Percentiles rank a stretch among this genome's conserved stretches.
These are phyloP conservation scores for Angomonas ambiguus DNA, from an alignment of 208 protist species.

Conservation along the genomic window DNA sequence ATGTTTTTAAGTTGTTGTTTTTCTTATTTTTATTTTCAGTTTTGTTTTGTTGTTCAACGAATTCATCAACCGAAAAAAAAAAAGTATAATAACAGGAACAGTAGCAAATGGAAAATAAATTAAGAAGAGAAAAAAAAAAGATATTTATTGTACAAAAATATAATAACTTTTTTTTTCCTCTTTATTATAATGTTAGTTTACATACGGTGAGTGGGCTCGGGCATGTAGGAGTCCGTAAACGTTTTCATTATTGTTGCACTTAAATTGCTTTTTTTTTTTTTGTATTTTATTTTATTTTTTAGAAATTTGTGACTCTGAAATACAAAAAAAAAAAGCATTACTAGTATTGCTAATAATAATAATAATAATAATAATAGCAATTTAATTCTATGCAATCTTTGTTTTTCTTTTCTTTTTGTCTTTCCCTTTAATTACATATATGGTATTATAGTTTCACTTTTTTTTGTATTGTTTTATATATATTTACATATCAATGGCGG, in stretches of 20 bases:
- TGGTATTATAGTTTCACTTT: too few species aligned
- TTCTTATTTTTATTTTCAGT: background rate
- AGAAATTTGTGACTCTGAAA: background rate
- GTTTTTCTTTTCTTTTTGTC: slow-evolving; percentile 21
- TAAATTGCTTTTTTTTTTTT: background rate
- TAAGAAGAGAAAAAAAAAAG: slow-evolving; percentile 12
- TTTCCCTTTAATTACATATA: too few species aligned
- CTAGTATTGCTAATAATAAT: background rate
- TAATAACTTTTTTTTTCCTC: background rate
- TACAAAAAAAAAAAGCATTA: background rate
- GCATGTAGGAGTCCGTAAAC: too few species aligned
- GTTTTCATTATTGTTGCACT: background rate
- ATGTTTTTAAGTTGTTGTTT: too few species aligned
- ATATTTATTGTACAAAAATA: background rate
- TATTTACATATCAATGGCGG: slow-evolving; percentile 1
- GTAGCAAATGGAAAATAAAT: too few species aligned
- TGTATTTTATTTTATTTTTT: background rate
- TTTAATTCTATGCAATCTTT: background rate
- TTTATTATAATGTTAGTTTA: too few species aligned
- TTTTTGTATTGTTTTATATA: slow-evolving; percentile 40
- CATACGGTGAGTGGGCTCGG: too few species aligned
- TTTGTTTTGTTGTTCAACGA: background rate
- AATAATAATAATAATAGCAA: slow-evolving; percentile 8
- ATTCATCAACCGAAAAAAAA: background rate
- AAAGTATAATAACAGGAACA: too few species aligned